phyloP scores from a whole-genome alignment of 805 yeast species.

The Wickerhamiella occidentalis region DNA sequence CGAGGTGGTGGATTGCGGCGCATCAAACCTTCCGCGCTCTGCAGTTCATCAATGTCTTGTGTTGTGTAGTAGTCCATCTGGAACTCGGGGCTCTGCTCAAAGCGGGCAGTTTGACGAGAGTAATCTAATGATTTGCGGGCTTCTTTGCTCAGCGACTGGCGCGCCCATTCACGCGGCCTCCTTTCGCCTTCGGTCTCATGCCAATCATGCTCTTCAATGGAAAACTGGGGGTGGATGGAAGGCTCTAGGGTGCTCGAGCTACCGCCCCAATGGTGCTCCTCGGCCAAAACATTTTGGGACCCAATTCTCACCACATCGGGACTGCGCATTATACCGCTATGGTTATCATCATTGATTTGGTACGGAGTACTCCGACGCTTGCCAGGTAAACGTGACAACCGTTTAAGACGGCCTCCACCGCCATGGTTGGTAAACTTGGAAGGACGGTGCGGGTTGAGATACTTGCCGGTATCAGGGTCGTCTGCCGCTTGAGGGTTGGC shows the following conservation, averaged over 20 bases:
- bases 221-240: not conserved
- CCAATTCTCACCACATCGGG: constrained; percentile 22
- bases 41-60: constrained; percentile 24
- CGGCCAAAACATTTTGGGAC: constrained; percentile 13
- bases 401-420: constrained; percentile 12
- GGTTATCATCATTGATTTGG: constrained; percentile 18
- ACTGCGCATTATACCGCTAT: constrained; percentile 17
- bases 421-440: constrained; percentile 1
- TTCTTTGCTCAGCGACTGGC: constrained; percentile 13
- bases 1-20: constrained; percentile 1
- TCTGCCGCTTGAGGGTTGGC: constrained; percentile 24
- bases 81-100: constrained; percentile 23
- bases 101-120: constrained; percentile 19
- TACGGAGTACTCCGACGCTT: constrained; percentile 16
- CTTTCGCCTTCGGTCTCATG: not conserved
- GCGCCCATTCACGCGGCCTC: constrained; percentile 15
- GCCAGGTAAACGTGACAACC: constrained; percentile 10
- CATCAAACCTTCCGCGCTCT: constrained; percentile 28
- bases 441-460: constrained; percentile 23
- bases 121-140: constrained; percentile 23
- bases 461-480: constrained; percentile 24
- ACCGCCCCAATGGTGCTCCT: constrained; percentile 17
- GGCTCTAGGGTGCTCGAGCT: not conserved
- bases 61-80: constrained; percentile 16
- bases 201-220: not conserved